These are phyloP conservation scores for Lignosus rhinocerotis DNA, from an alignment of 1,284 basidiomycete species.

Conservation along the genomic window DNA sequence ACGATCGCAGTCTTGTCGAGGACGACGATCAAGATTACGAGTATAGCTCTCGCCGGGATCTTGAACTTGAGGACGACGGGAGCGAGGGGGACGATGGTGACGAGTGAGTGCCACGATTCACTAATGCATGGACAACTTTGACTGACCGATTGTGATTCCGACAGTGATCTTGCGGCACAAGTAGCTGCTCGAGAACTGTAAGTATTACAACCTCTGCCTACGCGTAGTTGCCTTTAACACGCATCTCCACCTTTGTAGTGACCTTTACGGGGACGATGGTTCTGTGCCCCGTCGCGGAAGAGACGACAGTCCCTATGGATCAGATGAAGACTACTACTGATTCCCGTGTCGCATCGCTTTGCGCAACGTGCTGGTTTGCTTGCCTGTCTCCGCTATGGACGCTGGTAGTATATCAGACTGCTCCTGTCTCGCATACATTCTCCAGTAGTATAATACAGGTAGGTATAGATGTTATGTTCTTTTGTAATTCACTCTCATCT, in stretches of 20 bases:
- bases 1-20: constrained; percentile 1
- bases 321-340: background rate
- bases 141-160: background rate
- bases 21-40: constrained; percentile 2
- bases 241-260: constrained; percentile 3
- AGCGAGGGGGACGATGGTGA: constrained; percentile 1
- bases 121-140: background rate
- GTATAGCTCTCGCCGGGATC: background rate
- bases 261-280: constrained; percentile 28
- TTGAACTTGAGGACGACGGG: background rate
- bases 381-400: background rate
- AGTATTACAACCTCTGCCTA: background rate
- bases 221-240: background rate
- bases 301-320: background rate
- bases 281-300: constrained; percentile 12
- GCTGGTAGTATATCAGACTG: background rate
- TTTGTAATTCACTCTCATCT: background rate
- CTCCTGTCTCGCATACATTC: background rate
- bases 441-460: background rate
- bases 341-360: background rate
- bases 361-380: background rate
- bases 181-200: constrained; percentile 26
- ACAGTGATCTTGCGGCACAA: constrained; percentile 17
- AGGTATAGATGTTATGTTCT: background rate
- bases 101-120: background rate